Evolutionary conservation across 2,329 filamentous ascomycete species (phyloP).

Genomic region (Meredithiella fracta): DNA sequence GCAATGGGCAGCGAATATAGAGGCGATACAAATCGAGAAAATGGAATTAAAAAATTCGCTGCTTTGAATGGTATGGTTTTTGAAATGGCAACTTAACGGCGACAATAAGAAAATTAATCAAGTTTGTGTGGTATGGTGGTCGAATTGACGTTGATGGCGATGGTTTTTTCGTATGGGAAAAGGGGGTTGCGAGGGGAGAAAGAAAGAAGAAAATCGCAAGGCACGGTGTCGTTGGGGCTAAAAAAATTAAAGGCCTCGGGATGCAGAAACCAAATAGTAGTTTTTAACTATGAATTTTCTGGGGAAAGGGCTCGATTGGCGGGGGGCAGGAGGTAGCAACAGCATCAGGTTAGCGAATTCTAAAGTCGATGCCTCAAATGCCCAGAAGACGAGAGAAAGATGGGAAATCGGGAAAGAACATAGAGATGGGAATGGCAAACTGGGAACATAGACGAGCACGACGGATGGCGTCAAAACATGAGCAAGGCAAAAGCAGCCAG

Average conservation of each 20-base stretch:
- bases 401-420: not conserved
- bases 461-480: not conserved
- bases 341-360: not conserved
- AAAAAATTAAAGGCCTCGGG: slow-evolving; percentile 9
- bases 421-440: not conserved
- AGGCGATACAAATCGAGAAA: slow-evolving; percentile 1
- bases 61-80: slow-evolving; percentile 6
- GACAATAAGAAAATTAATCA: slow-evolving; percentile 10
- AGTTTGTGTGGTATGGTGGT: not conserved
- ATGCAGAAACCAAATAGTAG: slow-evolving; percentile 5
- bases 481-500: not conserved
- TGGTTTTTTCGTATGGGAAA: slow-evolving; percentile 3
- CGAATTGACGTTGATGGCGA: slow-evolving; percentile 1
- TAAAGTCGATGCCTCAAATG: not conserved
- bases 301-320: not conserved
- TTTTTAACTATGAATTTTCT: slow-evolving; percentile 1
- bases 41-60: slow-evolving; percentile 5
- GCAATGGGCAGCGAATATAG: not conserved
- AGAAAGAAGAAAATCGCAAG: slow-evolving; percentile 7
- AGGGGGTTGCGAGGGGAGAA: slow-evolving; percentile 7
- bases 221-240: slow-evolving; percentile 3
- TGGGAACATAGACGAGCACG: not conserved
- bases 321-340: not conserved
- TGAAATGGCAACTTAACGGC: slow-evolving; percentile 1
- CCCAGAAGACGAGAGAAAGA: not conserved